phyloP scores from a whole-genome alignment of 768 basidiomycete genomes.

The Lentinula sp. region DNA sequence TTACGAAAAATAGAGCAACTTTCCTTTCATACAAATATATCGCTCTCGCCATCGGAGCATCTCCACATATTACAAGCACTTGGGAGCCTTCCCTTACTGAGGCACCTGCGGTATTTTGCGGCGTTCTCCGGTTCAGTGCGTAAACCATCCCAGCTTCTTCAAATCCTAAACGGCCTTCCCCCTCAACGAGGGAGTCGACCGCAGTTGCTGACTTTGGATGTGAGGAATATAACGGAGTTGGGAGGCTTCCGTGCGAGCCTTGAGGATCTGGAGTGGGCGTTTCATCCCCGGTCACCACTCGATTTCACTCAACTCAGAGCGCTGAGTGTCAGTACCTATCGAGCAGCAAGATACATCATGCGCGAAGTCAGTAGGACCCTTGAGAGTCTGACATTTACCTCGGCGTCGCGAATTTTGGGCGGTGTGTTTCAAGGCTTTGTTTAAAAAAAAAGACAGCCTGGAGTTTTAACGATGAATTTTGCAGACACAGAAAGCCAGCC shows the following conservation, averaged over 20 bases:
- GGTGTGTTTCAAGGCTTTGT: neutral
- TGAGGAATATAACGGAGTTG: constrained; percentile 1
- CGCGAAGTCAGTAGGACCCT: constrained; percentile 1
- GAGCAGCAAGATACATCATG: neutral
- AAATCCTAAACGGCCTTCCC: neutral
- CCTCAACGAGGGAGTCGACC: neutral
- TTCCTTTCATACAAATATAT: neutral
- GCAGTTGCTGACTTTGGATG: neutral
- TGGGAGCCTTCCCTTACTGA: neutral
- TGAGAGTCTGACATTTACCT: neutral
- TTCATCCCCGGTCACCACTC: constrained; percentile 2
- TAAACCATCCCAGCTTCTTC: neutral
- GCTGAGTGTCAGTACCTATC: constrained; percentile 1
- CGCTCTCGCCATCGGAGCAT: neutral
- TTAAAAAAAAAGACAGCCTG: neutral
- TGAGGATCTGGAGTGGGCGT: constrained; percentile 1
- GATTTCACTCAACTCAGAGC: neutral
- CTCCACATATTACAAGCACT: neutral
- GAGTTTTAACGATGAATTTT: neutral
- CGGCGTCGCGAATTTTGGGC: constrained; percentile 1
- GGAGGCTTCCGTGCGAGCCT: constrained; percentile 1
- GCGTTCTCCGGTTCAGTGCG: neutral
- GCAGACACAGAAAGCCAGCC: constrained; percentile 3
- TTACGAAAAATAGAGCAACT: neutral
- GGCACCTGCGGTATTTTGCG: constrained; percentile 2